These are phyloP conservation scores for Fraxinus latifolia DNA, from an alignment of 305 asterid species.

Conservation along the genomic window DNA sequence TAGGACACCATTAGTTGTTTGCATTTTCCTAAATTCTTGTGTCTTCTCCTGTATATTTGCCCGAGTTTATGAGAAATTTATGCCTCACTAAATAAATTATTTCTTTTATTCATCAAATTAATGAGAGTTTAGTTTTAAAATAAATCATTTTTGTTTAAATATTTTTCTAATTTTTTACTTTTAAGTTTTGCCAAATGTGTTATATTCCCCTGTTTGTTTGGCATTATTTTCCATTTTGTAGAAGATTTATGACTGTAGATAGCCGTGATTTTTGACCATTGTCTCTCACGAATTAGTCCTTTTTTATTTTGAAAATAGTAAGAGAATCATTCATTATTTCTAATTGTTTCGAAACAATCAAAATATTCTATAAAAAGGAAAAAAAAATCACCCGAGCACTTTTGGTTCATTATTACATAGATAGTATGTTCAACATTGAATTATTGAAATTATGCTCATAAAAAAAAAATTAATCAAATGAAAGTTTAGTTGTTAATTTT, in stretches of 20 bases:
- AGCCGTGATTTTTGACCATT: no score
- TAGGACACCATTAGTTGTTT: slow-evolving; percentile 18
- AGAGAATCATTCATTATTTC: background rate
- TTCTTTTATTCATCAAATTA: background rate
- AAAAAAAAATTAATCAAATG: background rate
- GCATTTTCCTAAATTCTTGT: background rate
- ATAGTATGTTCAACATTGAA: background rate
- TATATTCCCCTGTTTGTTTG: no score
- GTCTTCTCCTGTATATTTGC: background rate
- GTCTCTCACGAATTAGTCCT: no score
- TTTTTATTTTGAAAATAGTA: background rate
- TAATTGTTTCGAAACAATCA: background rate
- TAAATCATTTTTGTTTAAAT: no score
- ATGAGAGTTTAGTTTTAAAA: no score
- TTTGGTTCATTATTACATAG: background rate
- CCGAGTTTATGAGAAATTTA: background rate
- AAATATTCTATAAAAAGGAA: background rate
- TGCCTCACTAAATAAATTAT: background rate
- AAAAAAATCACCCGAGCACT: background rate
- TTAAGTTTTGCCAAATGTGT: background rate
- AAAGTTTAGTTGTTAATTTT: no score
- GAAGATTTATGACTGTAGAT: no score
- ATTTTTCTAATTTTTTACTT: no score
- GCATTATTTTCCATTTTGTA: no score
- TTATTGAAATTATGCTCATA: background rate